A percentile compares a stretch with the other conserved stretches of the same genome.
phyloP scores from a whole-genome alignment of 2,329 filamentous ascomycete genomes.

The Graphilbum ipis-grandicollis region DNA sequence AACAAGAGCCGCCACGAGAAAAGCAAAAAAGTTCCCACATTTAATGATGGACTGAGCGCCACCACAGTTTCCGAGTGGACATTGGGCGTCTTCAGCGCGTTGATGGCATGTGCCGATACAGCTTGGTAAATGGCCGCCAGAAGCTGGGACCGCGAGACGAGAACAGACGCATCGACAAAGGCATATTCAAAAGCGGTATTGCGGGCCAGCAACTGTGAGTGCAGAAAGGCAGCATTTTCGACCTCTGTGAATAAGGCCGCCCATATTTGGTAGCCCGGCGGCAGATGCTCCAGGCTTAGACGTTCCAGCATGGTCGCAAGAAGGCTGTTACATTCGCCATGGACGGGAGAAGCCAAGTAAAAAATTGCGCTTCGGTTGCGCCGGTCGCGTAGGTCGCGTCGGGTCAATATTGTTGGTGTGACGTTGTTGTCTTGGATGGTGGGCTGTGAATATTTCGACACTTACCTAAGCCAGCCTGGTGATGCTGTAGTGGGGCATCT shows the following conservation, averaged over 20 bases:
- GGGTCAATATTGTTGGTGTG: too few species aligned
- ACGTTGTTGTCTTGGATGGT: too few species aligned
- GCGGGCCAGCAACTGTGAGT: slow-evolving; percentile 67
- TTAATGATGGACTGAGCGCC: slow-evolving; percentile 64
- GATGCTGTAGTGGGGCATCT: too few species aligned
- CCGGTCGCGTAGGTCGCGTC: too few species aligned
- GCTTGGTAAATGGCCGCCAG: slow-evolving; percentile 64
- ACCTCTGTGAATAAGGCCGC: slow-evolving; percentile 61
- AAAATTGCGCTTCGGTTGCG: too few species aligned
- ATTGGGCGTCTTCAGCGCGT: slow-evolving; percentile 57
- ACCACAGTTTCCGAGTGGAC: slow-evolving; percentile 81
- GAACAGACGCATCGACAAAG: slow-evolving; percentile 70
- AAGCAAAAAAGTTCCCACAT: slow-evolving; percentile 30
- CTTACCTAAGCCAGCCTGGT: too few species aligned
- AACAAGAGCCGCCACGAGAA: neutral
- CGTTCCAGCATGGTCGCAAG: neutral
- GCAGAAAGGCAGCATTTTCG: slow-evolving; percentile 59
- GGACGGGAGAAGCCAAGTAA: too few species aligned
- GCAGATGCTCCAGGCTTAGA: slow-evolving; percentile 51
- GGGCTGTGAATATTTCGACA: too few species aligned
- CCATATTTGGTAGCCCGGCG: slow-evolving; percentile 48
- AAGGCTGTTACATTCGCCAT: too few species aligned
- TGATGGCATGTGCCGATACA: slow-evolving; percentile 43
- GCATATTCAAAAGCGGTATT: slow-evolving; percentile 85
- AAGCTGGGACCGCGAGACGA: slow-evolving; percentile 56